Evolutionary conservation across 2,329 filamentous ascomycete species (phyloP), one percentile per base, ranked within the genome.

Genomic region (Juglanconis sp.): DNA sequence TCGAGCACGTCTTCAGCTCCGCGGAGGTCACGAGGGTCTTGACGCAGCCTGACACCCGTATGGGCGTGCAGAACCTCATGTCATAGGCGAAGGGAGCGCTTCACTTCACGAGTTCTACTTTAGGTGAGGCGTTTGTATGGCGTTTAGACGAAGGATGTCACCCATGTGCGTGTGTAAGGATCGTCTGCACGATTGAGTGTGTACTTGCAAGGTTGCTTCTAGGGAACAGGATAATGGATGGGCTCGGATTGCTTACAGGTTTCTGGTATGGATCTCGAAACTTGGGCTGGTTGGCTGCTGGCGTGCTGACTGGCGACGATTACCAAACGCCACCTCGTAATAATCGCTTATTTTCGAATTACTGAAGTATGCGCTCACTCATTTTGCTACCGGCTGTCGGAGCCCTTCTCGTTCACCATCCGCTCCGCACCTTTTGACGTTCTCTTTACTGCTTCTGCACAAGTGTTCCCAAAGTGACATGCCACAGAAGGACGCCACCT

Each of bases 41-140:
- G 59, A 77, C 74, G 56, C 76, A 79, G 61, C 80, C 79, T 15
- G 83, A 86, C 63, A 81, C 82, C 34, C 77, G 83, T 61, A 85
- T 82, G 64, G 79, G 76, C 17, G 73, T 85, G 48, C 77, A 77
- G 56, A 84, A 82, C 74, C 76, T 84, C 55, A 81, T 81, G 53
- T 73, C 70, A 54, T 64, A 49, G 47, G 5, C 11, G 34, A 40
- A 3, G 24, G n/a, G 17, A 8, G 17, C 42, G 4, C 11, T n/a
- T 34, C 15, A 40, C 17, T 13, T 31, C 46, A 48, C 4, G 24
- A 4, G 38, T 31, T 48, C 7, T 48, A 31, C 24, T 7, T 30
- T 31, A 31, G 9, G 24, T 31, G 24, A 48, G 46, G 46, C 24
- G 46, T 48, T 48, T 42, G 35, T 17, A 34, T 49, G 38, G 55